Percentiles rank a stretch among this genome's conserved stretches.
phyloP scores from a whole-genome alignment of 2,329 filamentous ascomycete species.

The Chrysoporthe puriensis region DNA sequence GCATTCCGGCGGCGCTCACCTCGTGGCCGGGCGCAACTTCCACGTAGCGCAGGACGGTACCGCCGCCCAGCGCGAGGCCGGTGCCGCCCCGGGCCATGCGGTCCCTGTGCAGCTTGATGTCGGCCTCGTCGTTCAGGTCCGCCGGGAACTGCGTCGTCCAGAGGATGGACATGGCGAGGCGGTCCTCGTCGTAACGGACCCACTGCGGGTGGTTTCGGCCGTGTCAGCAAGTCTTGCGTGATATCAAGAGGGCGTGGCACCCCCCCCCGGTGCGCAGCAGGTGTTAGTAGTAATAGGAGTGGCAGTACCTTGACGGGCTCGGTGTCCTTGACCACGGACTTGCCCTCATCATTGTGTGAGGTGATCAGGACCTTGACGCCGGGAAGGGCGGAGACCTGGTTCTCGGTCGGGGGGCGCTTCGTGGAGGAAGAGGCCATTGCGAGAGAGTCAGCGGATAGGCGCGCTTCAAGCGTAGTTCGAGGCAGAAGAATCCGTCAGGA shows the following conservation, averaged over 20 bases:
- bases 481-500: neutral
- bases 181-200: slow-evolving; percentile 27
- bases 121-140: slow-evolving; percentile 40
- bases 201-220: slow-evolving; percentile 9
- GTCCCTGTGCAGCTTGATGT: slow-evolving; percentile 49
- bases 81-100: slow-evolving; percentile 46
- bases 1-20: neutral
- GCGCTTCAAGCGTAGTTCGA: neutral
- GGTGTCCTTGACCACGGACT: slow-evolving; percentile 25
- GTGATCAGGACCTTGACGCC: slow-evolving; percentile 24
- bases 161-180: slow-evolving; percentile 26
- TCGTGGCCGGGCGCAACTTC: slow-evolving; percentile 48
- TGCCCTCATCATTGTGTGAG: slow-evolving; percentile 25
- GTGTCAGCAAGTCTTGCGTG: neutral
- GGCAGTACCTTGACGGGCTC: slow-evolving; percentile 23
- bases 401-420: slow-evolving; percentile 30
- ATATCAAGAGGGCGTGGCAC: too few species aligned
- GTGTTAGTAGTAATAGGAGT: neutral
- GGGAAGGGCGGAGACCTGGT: slow-evolving; percentile 24
- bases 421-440: slow-evolving; percentile 32
- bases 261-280: too few species aligned
- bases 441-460: slow-evolving; percentile 32
- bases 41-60: slow-evolving; percentile 50
- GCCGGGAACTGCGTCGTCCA: slow-evolving; percentile 28
- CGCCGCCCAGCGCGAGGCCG: slow-evolving; percentile 51